Evolutionary conservation across 257 asterid species (phyloP).

Genomic region (Solanum dulcamara): DNA sequence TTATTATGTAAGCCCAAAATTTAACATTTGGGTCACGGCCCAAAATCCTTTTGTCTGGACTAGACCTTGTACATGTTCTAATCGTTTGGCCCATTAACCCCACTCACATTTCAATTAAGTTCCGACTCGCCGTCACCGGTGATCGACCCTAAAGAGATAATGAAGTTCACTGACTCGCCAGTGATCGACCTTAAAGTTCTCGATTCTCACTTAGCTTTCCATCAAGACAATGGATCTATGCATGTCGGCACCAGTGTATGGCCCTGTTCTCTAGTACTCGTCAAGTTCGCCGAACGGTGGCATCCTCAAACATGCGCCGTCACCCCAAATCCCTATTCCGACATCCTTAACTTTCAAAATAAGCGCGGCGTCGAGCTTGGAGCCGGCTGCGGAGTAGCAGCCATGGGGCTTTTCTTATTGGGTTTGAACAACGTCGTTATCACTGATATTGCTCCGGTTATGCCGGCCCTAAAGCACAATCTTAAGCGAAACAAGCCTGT

Average conservation of each 20-base stretch:
- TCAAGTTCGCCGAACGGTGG: conserved; percentile 96
- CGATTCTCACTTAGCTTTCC: conserved; percentile 50
- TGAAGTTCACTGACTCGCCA: conserved; percentile 90
- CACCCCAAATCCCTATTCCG: conserved; percentile 55
- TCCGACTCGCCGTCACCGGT: conserved; percentile 56
- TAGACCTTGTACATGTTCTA: background rate
- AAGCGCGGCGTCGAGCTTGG: conserved; percentile 84
- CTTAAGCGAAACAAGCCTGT: conserved; percentile 66
- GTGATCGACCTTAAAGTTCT: conserved; percentile 58
- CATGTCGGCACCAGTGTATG: conserved; percentile 98
- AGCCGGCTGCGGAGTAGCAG: conserved; percentile 81
- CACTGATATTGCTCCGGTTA: conserved; percentile 91
- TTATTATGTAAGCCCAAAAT: background rate
- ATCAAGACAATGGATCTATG: conserved; percentile 93
- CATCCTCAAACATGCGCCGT: conserved; percentile 31
- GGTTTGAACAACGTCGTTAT: conserved; percentile 66
- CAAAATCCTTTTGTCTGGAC: background rate
- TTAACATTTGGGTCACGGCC: background rate
- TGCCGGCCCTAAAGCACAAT: conserved; percentile 87
- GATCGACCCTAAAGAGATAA: conserved; percentile 36
- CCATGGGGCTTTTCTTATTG: conserved; percentile 68
- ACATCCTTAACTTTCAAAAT: conserved; percentile 49
- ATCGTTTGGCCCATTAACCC: background rate
- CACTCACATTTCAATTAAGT: background rate
- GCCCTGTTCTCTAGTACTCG: conserved; percentile 87